phyloP scores from a whole-genome alignment of 2,329 filamentous ascomycete species.

The Hymenoscyphus scutula region DNA sequence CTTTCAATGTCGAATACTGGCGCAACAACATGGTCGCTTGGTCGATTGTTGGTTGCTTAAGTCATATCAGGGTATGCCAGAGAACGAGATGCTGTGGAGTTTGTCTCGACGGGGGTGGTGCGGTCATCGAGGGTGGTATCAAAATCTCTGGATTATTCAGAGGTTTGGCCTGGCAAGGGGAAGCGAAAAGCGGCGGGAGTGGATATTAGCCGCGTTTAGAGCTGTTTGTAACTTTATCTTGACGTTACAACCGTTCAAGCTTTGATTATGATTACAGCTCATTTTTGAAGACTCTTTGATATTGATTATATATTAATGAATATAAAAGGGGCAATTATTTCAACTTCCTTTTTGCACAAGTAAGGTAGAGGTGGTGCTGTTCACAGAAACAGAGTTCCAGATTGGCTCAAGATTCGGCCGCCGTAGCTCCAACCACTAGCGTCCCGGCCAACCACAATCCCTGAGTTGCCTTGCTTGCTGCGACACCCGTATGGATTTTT shows the following conservation, averaged over 20 bases:
- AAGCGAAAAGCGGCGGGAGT: slow-evolving; percentile 2
- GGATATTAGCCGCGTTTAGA: neutral
- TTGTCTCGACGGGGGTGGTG: neutral
- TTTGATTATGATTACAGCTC: neutral
- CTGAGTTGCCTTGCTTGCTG: neutral
- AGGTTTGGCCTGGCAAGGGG: neutral
- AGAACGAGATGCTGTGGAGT: neutral
- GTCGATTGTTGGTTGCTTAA: slow-evolving; percentile 16
- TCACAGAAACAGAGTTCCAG: neutral
- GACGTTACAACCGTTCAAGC: neutral
- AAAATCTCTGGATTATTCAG: neutral
- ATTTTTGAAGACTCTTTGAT: neutral
- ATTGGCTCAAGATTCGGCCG: neutral
- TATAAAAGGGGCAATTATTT: too few relatives aligned
- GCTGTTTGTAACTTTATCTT: neutral
- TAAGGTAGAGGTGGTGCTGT: too few relatives aligned
- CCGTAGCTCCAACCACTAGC: neutral
- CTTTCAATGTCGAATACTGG: slow-evolving; percentile 29
- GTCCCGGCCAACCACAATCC: neutral
- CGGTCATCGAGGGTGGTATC: neutral
- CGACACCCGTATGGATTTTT: neutral
- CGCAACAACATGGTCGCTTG: slow-evolving; percentile 37
- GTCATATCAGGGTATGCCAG: slow-evolving; percentile 24
- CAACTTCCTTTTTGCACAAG: too few relatives aligned
- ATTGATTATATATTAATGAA: too few relatives aligned